Evolutionary conservation across 345 rosid species (phyloP), one percentile per base, ranked within the genome.

Genomic region (Capsella bursapastoris): DNA sequence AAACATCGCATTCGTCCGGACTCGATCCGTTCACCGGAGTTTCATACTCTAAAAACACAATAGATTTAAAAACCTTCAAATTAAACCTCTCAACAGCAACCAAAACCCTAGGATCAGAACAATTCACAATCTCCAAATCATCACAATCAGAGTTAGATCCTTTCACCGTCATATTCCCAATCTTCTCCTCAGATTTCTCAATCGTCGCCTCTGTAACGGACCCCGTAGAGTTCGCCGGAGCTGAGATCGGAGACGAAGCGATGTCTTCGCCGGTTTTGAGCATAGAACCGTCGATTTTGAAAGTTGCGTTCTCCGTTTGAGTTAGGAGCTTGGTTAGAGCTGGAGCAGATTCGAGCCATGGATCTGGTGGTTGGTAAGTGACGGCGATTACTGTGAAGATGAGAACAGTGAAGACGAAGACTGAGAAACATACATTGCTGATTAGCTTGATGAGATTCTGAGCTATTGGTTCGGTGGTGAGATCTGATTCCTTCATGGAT

Each of bases 311-410:
- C 29, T 89, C 88, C 47, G 74, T 82, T 61, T 70, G 75, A 9
- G 99, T 86, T 70, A 92, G 84, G 78, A 95, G 87, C 55, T 83
- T 87, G 15, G 96, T 86, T 8, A 95, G 74, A 11, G 90, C 91
- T 0, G 97, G 97, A 69, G 97, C 96, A 6, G 98, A 89, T 66
- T 95, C 89, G 34, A 95, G 91, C 96, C 97, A 92, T 78, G 97
- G 97, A 86, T 92, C 97, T 68, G 93, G 97, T 4, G 99, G 99
- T 73, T 92, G 96, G 79, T 92, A 92, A 16, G 97, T 92, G 79
- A 90, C 83, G 69, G 97, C 97, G 69, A 92, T 84, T 49, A 86
- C 91, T 2, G 94, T 89, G 73, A 95, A 84, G 4, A 90, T 84
- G 57, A 95, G 83, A 50, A 95, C 97, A 7, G 89, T 72, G 88